phyloP scores from a whole-genome alignment of 257 asterid species.

The Solanum microdontum region DNA sequence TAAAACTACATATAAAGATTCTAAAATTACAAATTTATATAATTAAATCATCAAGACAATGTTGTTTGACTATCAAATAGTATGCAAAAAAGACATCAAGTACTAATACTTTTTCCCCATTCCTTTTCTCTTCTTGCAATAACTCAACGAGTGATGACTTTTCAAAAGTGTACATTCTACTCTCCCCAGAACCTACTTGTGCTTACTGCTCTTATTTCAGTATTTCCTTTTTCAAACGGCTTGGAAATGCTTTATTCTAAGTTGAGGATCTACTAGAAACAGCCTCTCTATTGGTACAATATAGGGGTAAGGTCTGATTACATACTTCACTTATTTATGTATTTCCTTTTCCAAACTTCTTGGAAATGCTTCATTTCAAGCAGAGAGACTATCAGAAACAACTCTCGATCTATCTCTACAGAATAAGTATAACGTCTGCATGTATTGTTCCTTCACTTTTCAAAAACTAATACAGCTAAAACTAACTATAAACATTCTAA shows the following conservation, averaged over 20 bases:
- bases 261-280: neutral
- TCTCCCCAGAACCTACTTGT: neutral
- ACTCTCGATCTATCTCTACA: neutral
- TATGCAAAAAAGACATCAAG: neutral
- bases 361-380: neutral
- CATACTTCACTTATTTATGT: neutral
- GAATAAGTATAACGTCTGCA: neutral
- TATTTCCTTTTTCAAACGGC: neutral
- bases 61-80: neutral
- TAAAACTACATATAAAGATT: neutral
- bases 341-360: neutral
- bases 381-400: neutral
- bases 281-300: neutral
- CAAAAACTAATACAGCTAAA: neutral
- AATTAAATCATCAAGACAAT: neutral
- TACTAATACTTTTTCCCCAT: neutral
- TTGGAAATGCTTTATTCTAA: neutral
- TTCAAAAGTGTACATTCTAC: neutral
- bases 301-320: neutral
- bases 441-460: neutral
- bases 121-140: neutral
- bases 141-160: neutral
- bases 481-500: neutral
- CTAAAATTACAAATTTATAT: neutral
- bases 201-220: neutral